Conservation (phyloP, 2,329 filamentous ascomycete species). For the Claviceps sp. region DNA sequence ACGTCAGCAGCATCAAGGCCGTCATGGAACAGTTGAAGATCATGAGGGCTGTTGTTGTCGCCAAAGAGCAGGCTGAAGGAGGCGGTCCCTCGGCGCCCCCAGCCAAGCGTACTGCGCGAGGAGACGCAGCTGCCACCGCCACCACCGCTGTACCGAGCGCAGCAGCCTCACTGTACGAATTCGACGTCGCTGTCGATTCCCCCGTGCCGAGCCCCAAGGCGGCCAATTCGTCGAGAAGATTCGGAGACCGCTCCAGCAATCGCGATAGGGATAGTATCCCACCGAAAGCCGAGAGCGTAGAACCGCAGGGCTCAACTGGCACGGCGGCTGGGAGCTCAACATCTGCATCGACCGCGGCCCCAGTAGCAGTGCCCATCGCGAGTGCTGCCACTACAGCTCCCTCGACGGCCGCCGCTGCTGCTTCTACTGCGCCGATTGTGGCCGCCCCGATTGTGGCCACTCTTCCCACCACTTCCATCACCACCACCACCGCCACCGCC, state of each 20-base stretch:
- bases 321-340: background rate
- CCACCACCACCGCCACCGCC: no score
- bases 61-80: conserved; percentile 28
- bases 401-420: background rate
- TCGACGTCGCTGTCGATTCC: conserved; percentile 31
- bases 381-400: background rate
- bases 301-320: conserved; percentile 30
- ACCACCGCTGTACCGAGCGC: no score
- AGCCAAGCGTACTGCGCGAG: conserved; percentile 10
- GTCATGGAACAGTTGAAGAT: conserved; percentile 30
- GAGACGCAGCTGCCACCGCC: conserved; percentile 9
- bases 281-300: conserved; percentile 41
- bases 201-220: conserved; percentile 31
- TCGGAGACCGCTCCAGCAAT: conserved; percentile 24
- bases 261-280: conserved; percentile 38
- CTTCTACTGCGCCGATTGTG: background rate
- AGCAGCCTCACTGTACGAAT: conserved; percentile 27
- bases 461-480: no score
- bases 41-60: conserved; percentile 27
- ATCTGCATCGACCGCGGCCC: background rate
- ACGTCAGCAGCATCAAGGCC: conserved; percentile 21
- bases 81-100: conserved; percentile 9
- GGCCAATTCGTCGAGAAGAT: conserved; percentile 20
- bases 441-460: background rate
- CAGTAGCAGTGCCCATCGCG: conserved; percentile 1